Conservation (phyloP, 257 asterid species). For the Phtheirospermum japonicum region DNA sequence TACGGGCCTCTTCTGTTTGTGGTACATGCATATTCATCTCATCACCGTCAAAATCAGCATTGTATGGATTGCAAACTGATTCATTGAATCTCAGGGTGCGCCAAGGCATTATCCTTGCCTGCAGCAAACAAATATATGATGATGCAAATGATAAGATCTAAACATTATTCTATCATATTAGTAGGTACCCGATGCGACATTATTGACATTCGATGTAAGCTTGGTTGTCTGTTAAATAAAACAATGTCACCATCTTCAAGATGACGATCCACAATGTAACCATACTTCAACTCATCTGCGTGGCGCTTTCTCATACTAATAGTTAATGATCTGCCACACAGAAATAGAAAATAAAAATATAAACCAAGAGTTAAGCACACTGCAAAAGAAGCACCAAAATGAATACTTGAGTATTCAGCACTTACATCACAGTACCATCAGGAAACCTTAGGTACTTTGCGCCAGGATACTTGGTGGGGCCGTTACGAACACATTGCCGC, state of each 20-base stretch:
- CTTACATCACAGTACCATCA: conserved; percentile 86
- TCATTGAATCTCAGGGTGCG: conserved; percentile 95
- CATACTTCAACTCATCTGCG: conserved; percentile 82
- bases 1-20: conserved; percentile 96
- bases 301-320: conserved; percentile 50
- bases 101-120: conserved; percentile 99
- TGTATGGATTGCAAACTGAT: conserved; percentile 97
- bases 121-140: conserved; percentile 28
- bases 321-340: conserved; percentile 54
- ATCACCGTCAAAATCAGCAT: conserved; percentile 99
- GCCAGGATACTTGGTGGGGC: conserved; percentile 89
- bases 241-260: conserved; percentile 89
- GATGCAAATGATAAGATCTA: conserved; percentile 23
- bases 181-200: conserved; percentile 84
- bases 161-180: background rate
- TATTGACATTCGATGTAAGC: conserved; percentile 96
- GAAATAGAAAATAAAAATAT: conserved; percentile 4
- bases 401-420: background rate
- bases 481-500: conserved; percentile 91
- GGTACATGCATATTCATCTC: conserved; percentile 99
- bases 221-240: conserved; percentile 91
- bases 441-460: conserved; percentile 71
- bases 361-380: conserved; percentile 8
- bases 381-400: background rate
- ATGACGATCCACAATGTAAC: conserved; percentile 79